Evolutionary conservation across 345 rosid genomes (phyloP), one percentile per base, ranked within the genome.

Genomic region (Acer saccharum): DNA sequence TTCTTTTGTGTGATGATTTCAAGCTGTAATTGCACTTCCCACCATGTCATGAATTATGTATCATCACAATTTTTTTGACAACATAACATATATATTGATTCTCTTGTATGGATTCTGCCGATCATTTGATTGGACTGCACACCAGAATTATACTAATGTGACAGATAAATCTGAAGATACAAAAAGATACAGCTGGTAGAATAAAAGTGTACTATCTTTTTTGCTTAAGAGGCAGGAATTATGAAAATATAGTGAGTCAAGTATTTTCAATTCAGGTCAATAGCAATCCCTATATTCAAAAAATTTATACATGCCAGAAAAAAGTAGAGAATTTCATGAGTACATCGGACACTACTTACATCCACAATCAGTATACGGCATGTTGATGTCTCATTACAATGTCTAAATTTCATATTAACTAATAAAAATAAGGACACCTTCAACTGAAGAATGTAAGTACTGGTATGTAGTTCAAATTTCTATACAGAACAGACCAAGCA

Each of bases 21-120:
- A 43, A 63, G 69, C 46, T 64, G 2, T 35, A 27, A 64, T 74
- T 10, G 70, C 70, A 74, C 70, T 64, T 74, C 54, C 70, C 48
- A 27, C 70, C 70, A 29, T 46, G 29, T 32, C 50, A 48, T 32
- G 6, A 4, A 35, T 35, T 6, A 64, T n/a, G 77, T 60, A 65
- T 50, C 29, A 27, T 32, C 13, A n/a, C 9, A 10, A 65, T 27
- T 65, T 21, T 64, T 29, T 48, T 1, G 41, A 44, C 13, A 25
- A 0, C 63, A 7, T 63, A 63, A 63, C 11, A 17, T 54, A 27
- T 29, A 35, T 35, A 35, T 35, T 4, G 6, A 35, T 35, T 4
- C 5, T 35, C 39, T 35, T 35, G 39, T 35, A 35, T 35, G 39
- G 39, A 35, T 35, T 4, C 39, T 4, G 46, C 46, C 0, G 39